Evolutionary conservation across 352 stramenopile species (phyloP).

Genomic region (Pythium sukuiense): DNA sequence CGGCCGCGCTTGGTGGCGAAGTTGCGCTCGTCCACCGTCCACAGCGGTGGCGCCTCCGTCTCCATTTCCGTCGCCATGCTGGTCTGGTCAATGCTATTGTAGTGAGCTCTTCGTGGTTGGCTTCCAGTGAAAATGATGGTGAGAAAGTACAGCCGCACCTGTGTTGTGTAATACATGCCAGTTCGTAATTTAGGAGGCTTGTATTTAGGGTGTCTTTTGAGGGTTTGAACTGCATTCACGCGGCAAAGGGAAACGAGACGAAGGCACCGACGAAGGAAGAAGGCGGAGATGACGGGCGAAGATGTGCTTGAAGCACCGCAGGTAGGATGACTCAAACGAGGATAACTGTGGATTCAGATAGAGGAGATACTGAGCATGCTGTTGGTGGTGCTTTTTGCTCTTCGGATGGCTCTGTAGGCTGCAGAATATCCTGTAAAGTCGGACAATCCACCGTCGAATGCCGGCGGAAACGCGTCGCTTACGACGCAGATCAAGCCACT

Average conservation of each 20-base stretch:
- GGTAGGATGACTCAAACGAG: background rate
- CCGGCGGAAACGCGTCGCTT: background rate
- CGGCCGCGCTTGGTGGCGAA: conserved; percentile 78
- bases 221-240: background rate
- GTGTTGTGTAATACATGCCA: background rate
- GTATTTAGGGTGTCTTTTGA: background rate
- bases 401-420: background rate
- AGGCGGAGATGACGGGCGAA: conserved; percentile 7
- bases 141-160: background rate
- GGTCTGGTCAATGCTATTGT: background rate
- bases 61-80: background rate
- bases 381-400: background rate
- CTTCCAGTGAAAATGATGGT: background rate
- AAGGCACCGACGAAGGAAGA: background rate
- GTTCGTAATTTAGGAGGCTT: background rate
- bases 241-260: conserved; percentile 9
- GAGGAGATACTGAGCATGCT: conserved; percentile 3
- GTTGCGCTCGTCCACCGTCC: conserved; percentile 76
- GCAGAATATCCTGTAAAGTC: background rate
- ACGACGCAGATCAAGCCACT: background rate
- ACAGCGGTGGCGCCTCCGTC: conserved; percentile 39
- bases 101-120: background rate
- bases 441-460: background rate
- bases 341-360: background rate
- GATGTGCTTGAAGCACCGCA: background rate